Evolutionary conservation across 2,329 filamentous ascomycete species (phyloP).

Genomic region (Pyrenochaeta sp.): DNA sequence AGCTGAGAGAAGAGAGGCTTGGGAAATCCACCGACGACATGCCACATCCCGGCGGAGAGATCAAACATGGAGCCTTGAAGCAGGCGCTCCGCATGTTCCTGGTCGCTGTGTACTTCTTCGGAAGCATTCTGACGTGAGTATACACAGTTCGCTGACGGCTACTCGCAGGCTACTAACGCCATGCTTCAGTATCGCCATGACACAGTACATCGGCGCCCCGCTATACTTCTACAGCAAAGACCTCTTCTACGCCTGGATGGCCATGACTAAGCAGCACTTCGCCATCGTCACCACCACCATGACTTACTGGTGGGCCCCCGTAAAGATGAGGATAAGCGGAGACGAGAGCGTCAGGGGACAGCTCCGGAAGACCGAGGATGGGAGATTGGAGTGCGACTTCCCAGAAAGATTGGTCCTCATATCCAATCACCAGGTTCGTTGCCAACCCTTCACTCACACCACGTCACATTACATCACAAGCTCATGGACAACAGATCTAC

Average conservation of each 20-base stretch:
- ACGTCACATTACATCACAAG: not conserved
- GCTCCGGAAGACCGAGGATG: slow-evolving; percentile 72
- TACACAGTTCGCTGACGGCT: slow-evolving; percentile 14
- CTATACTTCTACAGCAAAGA: slow-evolving; percentile 78
- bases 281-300: slow-evolving; percentile 78
- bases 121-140: slow-evolving; percentile 52
- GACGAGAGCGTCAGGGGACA: slow-evolving; percentile 81
- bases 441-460: not conserved
- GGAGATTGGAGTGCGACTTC: slow-evolving; percentile 77
- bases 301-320: slow-evolving; percentile 86
- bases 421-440: slow-evolving; percentile 77
- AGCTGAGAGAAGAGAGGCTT: slow-evolving; percentile 21
- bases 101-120: slow-evolving; percentile 57
- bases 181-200: slow-evolving; percentile 59
- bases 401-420: slow-evolving; percentile 83
- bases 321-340: slow-evolving; percentile 80
- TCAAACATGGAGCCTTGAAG: slow-evolving; percentile 54
- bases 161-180: slow-evolving; percentile 33
- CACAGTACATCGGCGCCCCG: slow-evolving; percentile 76
- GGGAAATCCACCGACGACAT: slow-evolving; percentile 17
- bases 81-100: slow-evolving; percentile 55
- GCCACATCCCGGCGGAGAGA: slow-evolving; percentile 46
- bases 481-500: slow-evolving; percentile 66
- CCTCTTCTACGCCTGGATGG: slow-evolving; percentile 84
- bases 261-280: slow-evolving; percentile 85